phyloP scores from a whole-genome alignment of 352 stramenopile species.

The Aphanomyces euteiches region DNA sequence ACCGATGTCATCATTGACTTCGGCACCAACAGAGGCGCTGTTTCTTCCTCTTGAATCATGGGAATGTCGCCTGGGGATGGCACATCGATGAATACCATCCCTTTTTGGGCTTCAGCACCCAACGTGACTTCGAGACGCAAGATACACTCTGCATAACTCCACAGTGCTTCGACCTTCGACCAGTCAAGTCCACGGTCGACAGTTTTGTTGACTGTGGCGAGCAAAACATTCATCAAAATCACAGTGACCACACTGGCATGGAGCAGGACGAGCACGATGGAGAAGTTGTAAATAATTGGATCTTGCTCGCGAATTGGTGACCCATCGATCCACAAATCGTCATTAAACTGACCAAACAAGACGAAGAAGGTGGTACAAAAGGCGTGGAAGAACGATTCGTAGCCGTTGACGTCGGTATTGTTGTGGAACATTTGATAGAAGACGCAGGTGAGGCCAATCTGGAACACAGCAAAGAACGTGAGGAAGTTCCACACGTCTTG shows the following conservation, averaged over 20 bases:
- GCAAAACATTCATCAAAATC: conserved; percentile 24
- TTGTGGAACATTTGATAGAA: conserved; percentile 18
- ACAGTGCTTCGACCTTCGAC: conserved; percentile 13
- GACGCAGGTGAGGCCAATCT: conserved; percentile 9
- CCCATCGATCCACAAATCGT: not conserved
- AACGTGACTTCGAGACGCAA: conserved; percentile 20
- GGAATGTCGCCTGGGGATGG: not conserved
- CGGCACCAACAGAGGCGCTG: not conserved
- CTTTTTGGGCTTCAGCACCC: not conserved
- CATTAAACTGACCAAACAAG: conserved; percentile 4
- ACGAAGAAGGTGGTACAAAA: conserved; percentile 20
- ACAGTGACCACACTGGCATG: conserved; percentile 13
- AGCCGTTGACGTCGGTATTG: not conserved
- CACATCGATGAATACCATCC: conserved; percentile 11
- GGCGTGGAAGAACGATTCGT: conserved; percentile 10
- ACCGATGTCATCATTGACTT: conserved; percentile 11
- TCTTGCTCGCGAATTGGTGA: not conserved
- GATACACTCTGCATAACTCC: conserved; percentile 21
- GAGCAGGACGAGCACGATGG: conserved; percentile 18
- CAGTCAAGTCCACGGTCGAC: conserved; percentile 10
- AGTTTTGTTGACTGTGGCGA: conserved; percentile 28
- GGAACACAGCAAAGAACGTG: conserved; percentile 13
- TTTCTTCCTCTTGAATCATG: not conserved
- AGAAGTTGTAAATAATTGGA: not conserved
- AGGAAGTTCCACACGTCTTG: conserved; percentile 19